A percentile compares a stretch with the other conserved stretches of the same genome.
Conservation (phyloP, 2,329 filamentous ascomycete genomes). For the Alternaria sp. region DNA sequence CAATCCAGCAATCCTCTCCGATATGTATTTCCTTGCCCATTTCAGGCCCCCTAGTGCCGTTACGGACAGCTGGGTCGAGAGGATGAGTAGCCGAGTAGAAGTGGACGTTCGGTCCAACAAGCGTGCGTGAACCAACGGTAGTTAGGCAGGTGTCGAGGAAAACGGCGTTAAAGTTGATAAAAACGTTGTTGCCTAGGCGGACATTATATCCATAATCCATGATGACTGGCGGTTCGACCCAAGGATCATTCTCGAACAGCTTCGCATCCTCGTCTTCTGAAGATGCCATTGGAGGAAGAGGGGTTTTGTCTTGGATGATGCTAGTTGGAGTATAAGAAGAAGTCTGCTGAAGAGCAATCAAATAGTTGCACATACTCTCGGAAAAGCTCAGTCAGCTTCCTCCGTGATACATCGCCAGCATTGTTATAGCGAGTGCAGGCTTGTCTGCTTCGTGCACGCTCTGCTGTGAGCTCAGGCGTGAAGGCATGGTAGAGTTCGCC, state of each 20-base stretch:
- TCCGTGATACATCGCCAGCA: constrained; percentile 66
- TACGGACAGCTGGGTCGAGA: constrained; percentile 74
- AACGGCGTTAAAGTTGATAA: constrained; percentile 77
- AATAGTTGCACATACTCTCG: constrained; percentile 67
- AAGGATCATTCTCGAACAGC: constrained; percentile 70
- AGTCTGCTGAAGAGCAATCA: not conserved
- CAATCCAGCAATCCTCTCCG: constrained; percentile 71
- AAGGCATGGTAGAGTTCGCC: constrained; percentile 81
- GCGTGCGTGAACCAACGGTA: constrained; percentile 76
- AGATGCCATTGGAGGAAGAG: constrained; percentile 67
- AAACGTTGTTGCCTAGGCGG: constrained; percentile 73
- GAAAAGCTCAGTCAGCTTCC: constrained; percentile 72
- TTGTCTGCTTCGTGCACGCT: constrained; percentile 67
- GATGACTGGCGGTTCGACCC: constrained; percentile 73
- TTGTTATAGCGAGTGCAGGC: constrained; percentile 72
- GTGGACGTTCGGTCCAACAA: constrained; percentile 80
- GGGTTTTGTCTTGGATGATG: constrained; percentile 67
- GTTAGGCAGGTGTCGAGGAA: constrained; percentile 81
- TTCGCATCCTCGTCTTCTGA: constrained; percentile 70
- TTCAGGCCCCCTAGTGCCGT: constrained; percentile 80
- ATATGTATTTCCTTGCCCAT: constrained; percentile 75
- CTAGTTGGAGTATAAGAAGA: constrained; percentile 53
- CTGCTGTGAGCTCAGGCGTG: constrained; percentile 71
- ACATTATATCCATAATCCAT: constrained; percentile 83
- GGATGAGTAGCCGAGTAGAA: constrained; percentile 81